Conservation (phyloP, 73 alveolate genomes). For the Loxodes magnus region DNA sequence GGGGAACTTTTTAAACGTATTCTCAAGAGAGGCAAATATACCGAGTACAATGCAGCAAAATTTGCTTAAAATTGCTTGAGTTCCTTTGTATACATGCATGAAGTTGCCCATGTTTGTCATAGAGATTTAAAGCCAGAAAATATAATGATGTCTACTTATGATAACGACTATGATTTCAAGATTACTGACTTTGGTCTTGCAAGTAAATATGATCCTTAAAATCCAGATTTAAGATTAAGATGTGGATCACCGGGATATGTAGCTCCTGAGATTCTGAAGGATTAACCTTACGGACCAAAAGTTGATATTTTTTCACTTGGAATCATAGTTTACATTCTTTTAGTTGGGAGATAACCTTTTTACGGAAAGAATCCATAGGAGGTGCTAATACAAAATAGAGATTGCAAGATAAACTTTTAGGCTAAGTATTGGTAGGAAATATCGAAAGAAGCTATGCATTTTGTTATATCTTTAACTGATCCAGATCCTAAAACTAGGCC, state of each 20-base stretch:
- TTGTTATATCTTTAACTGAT: background rate
- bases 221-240: background rate
- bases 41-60: background rate
- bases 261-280: background rate
- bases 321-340: background rate
- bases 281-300: background rate
- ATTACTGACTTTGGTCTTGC: background rate
- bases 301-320: background rate
- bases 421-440: background rate
- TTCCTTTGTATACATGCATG: background rate
- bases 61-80: background rate
- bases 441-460: background rate
- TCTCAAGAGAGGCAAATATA: background rate
- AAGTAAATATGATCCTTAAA: background rate
- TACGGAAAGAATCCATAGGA: background rate
- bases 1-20: slow-evolving; percentile 25
- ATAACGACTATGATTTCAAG: background rate
- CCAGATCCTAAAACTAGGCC: background rate
- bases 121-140: background rate
- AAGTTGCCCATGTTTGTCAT: background rate
- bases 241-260: background rate
- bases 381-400: background rate
- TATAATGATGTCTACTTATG: background rate
- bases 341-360: background rate
- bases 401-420: background rate